Evolutionary conservation across 345 rosid genomes (phyloP), one percentile per base, ranked within the genome.

Genomic region (Brassica juncea): DNA sequence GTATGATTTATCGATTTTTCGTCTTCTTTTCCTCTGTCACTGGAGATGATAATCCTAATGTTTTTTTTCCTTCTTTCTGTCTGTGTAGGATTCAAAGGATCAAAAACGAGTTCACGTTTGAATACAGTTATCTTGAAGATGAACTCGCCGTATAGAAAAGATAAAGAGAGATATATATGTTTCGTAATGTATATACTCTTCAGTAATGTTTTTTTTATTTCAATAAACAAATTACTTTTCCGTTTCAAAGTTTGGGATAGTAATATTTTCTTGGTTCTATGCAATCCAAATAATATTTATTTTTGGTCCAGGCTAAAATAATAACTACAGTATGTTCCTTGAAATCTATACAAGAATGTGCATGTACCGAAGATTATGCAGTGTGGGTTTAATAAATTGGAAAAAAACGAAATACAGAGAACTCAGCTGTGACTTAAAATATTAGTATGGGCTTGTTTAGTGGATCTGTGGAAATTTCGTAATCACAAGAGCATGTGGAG

Each of bases 81-180:
- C 6, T 73, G 62, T 73, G 71, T 92, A 95, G 99, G 99, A 88
- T 97, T 75, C 98, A 95, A 68, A 86, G 99, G 83, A 90, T 95
- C 86, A 95, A 95, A 85, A 91, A 92, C 0, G 99, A 93, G 82
- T 93, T 95, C 88, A 90, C 92, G 10, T 93, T 95, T 32, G 97
- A 95, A 78, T 95, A 95, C 68, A 90, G 89, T 76, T 89, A 87
- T 80, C 97, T 95, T 58, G 98, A 93, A 87, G 99, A 95, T 37
- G 99, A 95, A 37, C 90, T 91, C 28, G 80, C 82, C 32, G 87
- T 84, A 60, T 90, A 85, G 79, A 59, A 6, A 4, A 60, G 65
- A 8, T 32, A 8, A 42, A 60, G 19, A 47, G 21, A 71, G 32
- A 69, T 11, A 68, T 37, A 14, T n/a, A 23, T 54, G 5, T 60